A percentile compares a stretch with the other conserved stretches of the same genome.
Evolutionary conservation across 345 rosid species (phyloP).

Genomic region (Punica granatum): DNA sequence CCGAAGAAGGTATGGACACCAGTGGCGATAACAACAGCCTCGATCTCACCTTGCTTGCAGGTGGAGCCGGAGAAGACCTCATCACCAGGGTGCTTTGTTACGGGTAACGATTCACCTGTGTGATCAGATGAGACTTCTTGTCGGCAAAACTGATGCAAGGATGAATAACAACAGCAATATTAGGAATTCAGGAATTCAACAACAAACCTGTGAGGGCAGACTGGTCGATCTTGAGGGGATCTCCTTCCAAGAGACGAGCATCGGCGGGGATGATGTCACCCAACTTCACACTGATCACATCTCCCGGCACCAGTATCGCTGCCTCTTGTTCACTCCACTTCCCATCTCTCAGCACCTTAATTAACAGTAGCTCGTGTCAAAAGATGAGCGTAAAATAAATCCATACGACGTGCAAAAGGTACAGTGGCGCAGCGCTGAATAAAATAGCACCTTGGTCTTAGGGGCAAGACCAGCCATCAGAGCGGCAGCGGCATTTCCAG

Average conservation of each 20-base stretch:
- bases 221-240: slow-evolving; percentile 85
- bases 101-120: slow-evolving; percentile 74
- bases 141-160: neutral
- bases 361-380: neutral
- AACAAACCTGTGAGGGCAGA: slow-evolving; percentile 52
- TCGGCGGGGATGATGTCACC: slow-evolving; percentile 93
- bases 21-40: slow-evolving; percentile 86
- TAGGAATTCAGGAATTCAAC: neutral
- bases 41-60: slow-evolving; percentile 94
- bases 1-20: slow-evolving; percentile 97
- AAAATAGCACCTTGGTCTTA: slow-evolving; percentile 66
- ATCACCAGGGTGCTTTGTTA: slow-evolving; percentile 60
- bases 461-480: slow-evolving; percentile 97
- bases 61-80: slow-evolving; percentile 87
- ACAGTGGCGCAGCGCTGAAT: neutral
- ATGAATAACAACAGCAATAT: neutral
- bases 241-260: slow-evolving; percentile 90
- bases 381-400: neutral
- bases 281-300: slow-evolving; percentile 74
- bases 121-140: neutral
- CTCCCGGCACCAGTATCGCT: slow-evolving; percentile 79
- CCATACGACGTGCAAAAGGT: neutral
- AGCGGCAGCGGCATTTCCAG: slow-evolving; percentile 96
- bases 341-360: slow-evolving; percentile 71
- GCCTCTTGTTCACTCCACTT: slow-evolving; percentile 87